Conservation (phyloP, 345 rosid species). For the Isatis tinctoria region DNA sequence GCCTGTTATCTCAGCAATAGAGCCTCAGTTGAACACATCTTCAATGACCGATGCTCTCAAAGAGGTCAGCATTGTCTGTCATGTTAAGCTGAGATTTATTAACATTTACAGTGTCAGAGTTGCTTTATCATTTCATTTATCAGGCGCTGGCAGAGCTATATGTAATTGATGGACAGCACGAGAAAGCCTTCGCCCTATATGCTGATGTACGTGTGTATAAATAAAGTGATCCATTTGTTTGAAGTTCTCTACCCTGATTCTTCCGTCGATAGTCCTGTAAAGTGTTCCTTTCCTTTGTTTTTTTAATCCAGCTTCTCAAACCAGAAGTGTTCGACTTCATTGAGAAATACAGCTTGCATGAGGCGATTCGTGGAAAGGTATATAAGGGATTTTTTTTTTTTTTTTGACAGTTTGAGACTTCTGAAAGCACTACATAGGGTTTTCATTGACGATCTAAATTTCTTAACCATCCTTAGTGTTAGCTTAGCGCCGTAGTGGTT, state of each 20-base stretch:
- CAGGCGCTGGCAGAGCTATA: slow-evolving; percentile 93
- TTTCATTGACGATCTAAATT: slow-evolving; percentile 3
- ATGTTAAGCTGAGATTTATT: slow-evolving; percentile 24
- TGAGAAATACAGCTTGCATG: slow-evolving; percentile 81
- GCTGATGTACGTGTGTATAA: slow-evolving; percentile 81
- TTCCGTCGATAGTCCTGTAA: slow-evolving; percentile 4
- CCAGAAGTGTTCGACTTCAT: slow-evolving; percentile 82
- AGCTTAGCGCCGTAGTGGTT: neutral
- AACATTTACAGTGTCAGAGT: slow-evolving; percentile 10
- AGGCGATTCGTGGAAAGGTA: slow-evolving; percentile 91
- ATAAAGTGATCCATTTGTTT: neutral
- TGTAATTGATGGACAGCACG: slow-evolving; percentile 78
- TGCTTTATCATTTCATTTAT: slow-evolving; percentile 17
- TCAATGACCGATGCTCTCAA: slow-evolving; percentile 93
- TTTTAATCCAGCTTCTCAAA: slow-evolving; percentile 81
- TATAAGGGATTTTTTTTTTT: neutral
- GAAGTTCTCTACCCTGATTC: neutral
- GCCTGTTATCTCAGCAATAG: slow-evolving; percentile 94
- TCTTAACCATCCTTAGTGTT: neutral
- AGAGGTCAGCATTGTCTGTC: slow-evolving; percentile 53
- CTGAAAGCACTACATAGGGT: slow-evolving; percentile 3
- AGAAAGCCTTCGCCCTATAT: slow-evolving; percentile 84
- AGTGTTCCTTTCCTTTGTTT: slow-evolving; percentile 7
- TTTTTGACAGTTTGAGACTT: slow-evolving; percentile 2
- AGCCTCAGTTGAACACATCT: slow-evolving; percentile 92